A percentile compares a stretch with the other conserved stretches of the same genome.
phyloP scores from a whole-genome alignment of 2,329 filamentous ascomycete genomes.

The Xylogone sp. region DNA sequence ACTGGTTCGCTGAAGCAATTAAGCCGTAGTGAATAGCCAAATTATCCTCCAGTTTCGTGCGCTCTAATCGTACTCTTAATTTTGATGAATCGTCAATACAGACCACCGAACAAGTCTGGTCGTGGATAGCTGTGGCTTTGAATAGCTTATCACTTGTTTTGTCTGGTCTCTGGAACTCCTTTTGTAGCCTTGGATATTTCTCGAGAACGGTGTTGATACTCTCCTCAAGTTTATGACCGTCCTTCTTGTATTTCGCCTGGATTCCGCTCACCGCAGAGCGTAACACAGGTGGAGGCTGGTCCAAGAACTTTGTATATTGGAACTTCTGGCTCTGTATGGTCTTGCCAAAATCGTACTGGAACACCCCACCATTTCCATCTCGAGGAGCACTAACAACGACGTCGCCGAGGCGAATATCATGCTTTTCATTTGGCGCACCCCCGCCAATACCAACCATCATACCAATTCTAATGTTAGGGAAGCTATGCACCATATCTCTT shows the following conservation, averaged over 20 bases:
- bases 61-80: constrained; percentile 13
- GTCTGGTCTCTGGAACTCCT: constrained; percentile 23
- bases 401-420: constrained; percentile 27
- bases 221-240: constrained; percentile 14
- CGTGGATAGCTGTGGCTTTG: constrained; percentile 10
- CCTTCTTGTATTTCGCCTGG: constrained; percentile 16
- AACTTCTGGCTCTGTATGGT: constrained; percentile 14
- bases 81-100: constrained; percentile 17
- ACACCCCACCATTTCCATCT: constrained; percentile 12
- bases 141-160: constrained; percentile 26
- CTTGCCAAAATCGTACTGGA: constrained; percentile 15
- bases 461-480: constrained; percentile 13
- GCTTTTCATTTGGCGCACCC: constrained; percentile 12
- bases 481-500: constrained; percentile 14
- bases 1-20: constrained; percentile 29
- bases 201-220: constrained; percentile 18
- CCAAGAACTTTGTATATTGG: constrained; percentile 15
- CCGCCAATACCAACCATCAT: constrained; percentile 22
- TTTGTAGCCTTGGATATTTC: constrained; percentile 21
- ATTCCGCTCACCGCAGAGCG: constrained; percentile 17
- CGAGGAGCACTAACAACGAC: constrained; percentile 22
- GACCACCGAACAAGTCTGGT: constrained; percentile 11
- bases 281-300: constrained; percentile 18
- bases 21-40: constrained; percentile 30
- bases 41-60: constrained; percentile 13